phyloP scores from a whole-genome alignment of 225 moss, liverwort and hornwort species.

The Pleurozium schreberi region DNA sequence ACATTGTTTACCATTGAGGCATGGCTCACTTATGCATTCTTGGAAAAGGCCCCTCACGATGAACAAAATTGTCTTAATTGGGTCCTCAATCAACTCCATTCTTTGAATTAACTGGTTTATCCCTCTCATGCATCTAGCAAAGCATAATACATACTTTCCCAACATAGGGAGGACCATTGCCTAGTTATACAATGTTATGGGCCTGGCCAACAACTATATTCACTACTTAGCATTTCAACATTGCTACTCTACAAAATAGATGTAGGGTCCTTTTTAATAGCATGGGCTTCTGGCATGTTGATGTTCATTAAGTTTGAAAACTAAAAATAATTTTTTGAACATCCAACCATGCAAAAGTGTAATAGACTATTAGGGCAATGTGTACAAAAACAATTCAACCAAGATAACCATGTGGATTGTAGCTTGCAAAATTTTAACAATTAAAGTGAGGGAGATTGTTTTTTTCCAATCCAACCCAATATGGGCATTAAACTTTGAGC shows the following conservation, averaged over 20 bases:
- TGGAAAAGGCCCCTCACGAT: fast-evolving
- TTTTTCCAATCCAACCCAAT: no score
- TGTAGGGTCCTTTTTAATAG: background rate
- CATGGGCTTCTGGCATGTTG: background rate
- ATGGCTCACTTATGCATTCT: fast-evolving
- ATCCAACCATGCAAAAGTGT: no score
- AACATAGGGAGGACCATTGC: background rate
- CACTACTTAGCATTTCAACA: background rate
- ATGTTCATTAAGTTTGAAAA: background rate
- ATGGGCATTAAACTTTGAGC: fast-evolving
- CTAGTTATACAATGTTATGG: background rate
- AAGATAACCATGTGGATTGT: background rate
- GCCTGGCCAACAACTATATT: no score
- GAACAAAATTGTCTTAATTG: background rate
- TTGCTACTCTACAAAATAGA: background rate
- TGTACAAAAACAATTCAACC: background rate
- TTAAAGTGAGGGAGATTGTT: background rate
- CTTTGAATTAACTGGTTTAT: background rate
- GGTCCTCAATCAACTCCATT: fast-evolving
- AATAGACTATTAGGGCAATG: background rate
- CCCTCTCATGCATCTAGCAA: background rate
- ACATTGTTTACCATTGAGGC: background rate
- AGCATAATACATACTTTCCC: background rate
- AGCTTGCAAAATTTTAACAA: background rate
- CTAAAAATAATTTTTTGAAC: background rate